phyloP scores from a whole-genome alignment of 2,329 filamentous ascomycete genomes.

The Colletotrichum plurivorum region DNA sequence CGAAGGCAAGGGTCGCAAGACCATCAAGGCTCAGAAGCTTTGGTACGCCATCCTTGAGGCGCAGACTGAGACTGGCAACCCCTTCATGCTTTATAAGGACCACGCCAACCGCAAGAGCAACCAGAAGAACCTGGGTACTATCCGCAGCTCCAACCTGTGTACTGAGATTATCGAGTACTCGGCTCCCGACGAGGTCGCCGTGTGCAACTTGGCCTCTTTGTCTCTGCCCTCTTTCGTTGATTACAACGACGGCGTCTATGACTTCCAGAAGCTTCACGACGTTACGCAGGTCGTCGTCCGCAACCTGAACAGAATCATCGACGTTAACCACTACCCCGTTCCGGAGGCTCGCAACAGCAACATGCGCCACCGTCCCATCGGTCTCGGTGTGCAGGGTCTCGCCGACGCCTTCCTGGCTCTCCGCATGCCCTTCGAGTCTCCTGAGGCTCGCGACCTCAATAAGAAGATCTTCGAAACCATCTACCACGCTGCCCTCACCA shows the following conservation, averaged over 20 bases:
- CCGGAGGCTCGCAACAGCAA: constrained; percentile 95
- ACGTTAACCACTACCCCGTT: constrained; percentile 99
- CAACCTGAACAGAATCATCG: constrained; percentile 98
- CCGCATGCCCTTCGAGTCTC: constrained; percentile 96
- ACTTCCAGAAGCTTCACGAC: constrained; percentile 97
- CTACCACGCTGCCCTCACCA: constrained; percentile 94
- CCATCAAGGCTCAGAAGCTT: constrained; percentile 96
- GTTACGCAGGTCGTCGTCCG: constrained; percentile 92
- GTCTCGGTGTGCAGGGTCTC: constrained; percentile 96
- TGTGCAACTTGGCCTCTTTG: constrained; percentile 97
- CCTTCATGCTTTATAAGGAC: constrained; percentile 99
- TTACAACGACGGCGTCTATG: constrained; percentile 85
- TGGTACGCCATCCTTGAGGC: constrained; percentile 99
- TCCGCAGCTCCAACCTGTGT: constrained; percentile 98
- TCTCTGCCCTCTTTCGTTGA: constrained; percentile 94
- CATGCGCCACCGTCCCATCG: constrained; percentile 95
- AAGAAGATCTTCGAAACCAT: constrained; percentile 99
- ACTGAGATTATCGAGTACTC: constrained; percentile 99
- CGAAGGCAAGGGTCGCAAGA: constrained; percentile 89
- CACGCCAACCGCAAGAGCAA: constrained; percentile 99
- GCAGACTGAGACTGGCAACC: constrained; percentile 98
- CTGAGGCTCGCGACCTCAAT: constrained; percentile 94
- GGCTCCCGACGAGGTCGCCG: constrained; percentile 96
- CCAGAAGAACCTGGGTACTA: constrained; percentile 99
- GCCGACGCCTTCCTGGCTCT: constrained; percentile 98